These are phyloP conservation scores for Lithocarpus polystachyus DNA, from an alignment of 306 rosid genomes.

Conservation along the genomic window DNA sequence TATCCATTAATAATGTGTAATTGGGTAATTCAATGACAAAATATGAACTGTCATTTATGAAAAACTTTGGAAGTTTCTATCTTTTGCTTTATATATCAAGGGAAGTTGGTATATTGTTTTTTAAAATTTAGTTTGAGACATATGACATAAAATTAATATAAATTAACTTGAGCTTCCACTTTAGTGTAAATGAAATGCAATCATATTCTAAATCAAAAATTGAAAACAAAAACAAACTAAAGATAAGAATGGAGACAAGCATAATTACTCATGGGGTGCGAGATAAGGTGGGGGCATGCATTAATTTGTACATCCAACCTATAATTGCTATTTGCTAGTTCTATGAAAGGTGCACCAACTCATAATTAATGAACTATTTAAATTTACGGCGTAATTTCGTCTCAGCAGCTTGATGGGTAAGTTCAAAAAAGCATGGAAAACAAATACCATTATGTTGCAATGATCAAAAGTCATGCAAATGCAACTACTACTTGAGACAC, in stretches of 20 bases:
- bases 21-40: too few relatives aligned
- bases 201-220: too few relatives aligned
- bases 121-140: too few relatives aligned
- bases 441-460: background rate
- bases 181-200: too few relatives aligned
- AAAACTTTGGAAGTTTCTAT: too few relatives aligned
- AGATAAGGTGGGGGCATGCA: background rate
- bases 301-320: background rate
- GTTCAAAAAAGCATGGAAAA: background rate
- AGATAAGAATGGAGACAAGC: background rate
- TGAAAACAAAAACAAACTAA: background rate
- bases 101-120: too few relatives aligned
- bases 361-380: background rate
- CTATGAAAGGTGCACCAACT: background rate
- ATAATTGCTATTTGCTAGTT: background rate
- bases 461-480: background rate
- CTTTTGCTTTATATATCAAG: too few relatives aligned
- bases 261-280: background rate
- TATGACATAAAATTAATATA: too few relatives aligned
- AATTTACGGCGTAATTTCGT: background rate
- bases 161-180: too few relatives aligned
- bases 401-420: background rate
- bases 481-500: background rate
- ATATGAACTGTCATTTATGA: too few relatives aligned
- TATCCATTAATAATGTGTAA: too few relatives aligned